Evolutionary conservation across 1,284 basidiomycete genomes (phyloP).

Genomic region (Puccinia novopanici): DNA sequence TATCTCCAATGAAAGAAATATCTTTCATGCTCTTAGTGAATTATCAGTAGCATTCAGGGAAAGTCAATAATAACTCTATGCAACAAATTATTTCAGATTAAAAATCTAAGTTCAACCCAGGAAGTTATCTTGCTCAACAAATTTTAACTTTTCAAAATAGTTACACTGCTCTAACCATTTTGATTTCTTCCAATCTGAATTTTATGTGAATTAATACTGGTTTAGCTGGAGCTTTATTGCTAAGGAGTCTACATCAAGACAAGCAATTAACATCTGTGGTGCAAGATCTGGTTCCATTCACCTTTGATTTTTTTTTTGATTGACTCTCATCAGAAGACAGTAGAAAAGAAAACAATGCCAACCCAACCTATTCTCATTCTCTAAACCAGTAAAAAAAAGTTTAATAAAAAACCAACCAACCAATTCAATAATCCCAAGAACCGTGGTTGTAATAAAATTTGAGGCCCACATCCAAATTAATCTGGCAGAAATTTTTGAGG

Average conservation of each 20-base stretch:
- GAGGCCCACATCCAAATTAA: background rate
- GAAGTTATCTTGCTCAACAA: background rate
- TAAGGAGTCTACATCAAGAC: slow-evolving; percentile 1
- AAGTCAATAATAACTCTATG: background rate
- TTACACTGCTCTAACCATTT: background rate
- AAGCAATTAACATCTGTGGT: background rate
- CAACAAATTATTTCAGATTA: background rate
- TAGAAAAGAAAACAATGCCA: background rate
- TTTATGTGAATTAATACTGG: background rate
- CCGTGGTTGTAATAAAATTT: background rate
- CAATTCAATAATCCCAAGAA: too few relatives aligned
- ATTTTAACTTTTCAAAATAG: background rate
- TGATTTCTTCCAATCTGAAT: background rate
- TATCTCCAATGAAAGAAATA: background rate
- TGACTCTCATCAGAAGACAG: background rate
- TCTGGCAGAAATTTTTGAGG: background rate
- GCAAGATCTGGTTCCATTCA: background rate
- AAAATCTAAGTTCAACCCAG: background rate
- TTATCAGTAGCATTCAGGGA: background rate
- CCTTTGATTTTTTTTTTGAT: slow-evolving; percentile 1
- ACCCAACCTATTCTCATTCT: too few relatives aligned
- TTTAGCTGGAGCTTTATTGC: background rate
- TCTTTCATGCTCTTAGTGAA: background rate
- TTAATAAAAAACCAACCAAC: background rate
- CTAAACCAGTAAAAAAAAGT: background rate